A percentile compares a stretch with the other conserved stretches of the same genome.
These are phyloP conservation scores for Punctularia strigosozonata DNA, from an alignment of 768 basidiomycete species.

Conservation along the genomic window DNA sequence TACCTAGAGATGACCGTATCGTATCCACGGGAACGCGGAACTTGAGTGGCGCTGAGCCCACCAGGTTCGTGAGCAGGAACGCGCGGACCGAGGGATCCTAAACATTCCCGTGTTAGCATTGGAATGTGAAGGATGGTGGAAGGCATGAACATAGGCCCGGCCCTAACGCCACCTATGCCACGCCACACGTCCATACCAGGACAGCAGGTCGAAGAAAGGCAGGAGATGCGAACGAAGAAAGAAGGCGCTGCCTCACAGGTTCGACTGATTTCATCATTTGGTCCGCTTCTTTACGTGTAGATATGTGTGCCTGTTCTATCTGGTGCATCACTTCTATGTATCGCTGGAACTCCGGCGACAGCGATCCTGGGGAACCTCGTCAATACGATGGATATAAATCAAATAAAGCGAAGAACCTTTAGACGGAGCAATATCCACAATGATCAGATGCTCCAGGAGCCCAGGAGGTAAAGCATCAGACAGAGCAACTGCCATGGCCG, in stretches of 20 bases:
- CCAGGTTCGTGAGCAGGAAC: conserved; percentile 80
- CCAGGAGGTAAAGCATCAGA: conserved; percentile 27
- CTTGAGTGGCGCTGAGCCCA: conserved; percentile 28
- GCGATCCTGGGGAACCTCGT: too few species aligned
- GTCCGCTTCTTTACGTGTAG: conserved; percentile 59
- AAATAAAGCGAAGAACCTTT: too few species aligned
- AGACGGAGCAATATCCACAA: conserved; percentile 76
- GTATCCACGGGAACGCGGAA: conserved; percentile 71
- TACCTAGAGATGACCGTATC: conserved; percentile 43
- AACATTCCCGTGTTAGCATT: not conserved
- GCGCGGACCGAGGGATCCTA: conserved; percentile 68
- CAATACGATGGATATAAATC: too few species aligned
- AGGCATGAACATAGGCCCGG: too few species aligned
- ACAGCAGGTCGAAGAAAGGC: not conserved
- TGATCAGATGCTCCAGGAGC: conserved; percentile 45
- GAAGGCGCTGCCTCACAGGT: conserved; percentile 28
- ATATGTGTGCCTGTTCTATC: conserved; percentile 47
- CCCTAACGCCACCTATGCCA: too few species aligned
- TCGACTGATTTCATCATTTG: conserved; percentile 51
- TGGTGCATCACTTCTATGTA: conserved; percentile 68
- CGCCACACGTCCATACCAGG: not conserved
- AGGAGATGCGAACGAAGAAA: not conserved
- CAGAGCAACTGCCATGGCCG: conserved; percentile 61
- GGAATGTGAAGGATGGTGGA: too few species aligned
- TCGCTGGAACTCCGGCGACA: conserved; percentile 49